Conservation (phyloP, 306 rosid genomes). For the Quercus engelmannii region DNA sequence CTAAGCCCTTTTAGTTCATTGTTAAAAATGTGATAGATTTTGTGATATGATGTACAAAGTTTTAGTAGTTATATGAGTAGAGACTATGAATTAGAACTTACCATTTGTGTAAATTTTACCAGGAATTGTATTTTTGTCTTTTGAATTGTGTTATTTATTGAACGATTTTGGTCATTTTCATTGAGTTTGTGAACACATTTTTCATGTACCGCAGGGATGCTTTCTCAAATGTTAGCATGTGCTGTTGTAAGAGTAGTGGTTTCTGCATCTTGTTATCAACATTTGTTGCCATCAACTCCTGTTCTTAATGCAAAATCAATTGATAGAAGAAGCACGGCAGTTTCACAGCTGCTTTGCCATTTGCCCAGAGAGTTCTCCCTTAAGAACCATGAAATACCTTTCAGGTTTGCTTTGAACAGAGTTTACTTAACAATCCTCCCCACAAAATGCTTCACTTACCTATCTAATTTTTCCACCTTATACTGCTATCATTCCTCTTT, state of each 20-base stretch:
- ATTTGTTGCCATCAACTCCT: background rate
- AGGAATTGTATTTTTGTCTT: background rate
- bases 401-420: conserved; percentile 23
- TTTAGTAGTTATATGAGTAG: background rate
- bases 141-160: background rate
- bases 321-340: background rate
- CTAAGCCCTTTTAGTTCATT: background rate
- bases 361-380: conserved; percentile 6
- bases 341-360: conserved; percentile 25
- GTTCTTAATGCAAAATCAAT: conserved; percentile 11
- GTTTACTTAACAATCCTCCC: too few relatives aligned
- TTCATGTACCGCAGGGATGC: conserved; percentile 22
- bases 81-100: background rate
- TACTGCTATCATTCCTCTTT: background rate
- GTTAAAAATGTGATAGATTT: background rate
- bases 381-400: conserved; percentile 15
- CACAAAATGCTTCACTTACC: background rate
- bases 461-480: background rate
- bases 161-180: background rate
- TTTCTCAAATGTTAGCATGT: conserved; percentile 11
- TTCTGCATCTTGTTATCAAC: conserved; percentile 26
- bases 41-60: background rate
- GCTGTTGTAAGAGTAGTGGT: conserved; percentile 24
- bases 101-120: background rate
- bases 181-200: background rate